Percentiles rank a stretch among this genome's conserved stretches.
Conservation (phyloP, 176 grass and related monocot genomes). For the Alopecurus myosuroides region DNA sequence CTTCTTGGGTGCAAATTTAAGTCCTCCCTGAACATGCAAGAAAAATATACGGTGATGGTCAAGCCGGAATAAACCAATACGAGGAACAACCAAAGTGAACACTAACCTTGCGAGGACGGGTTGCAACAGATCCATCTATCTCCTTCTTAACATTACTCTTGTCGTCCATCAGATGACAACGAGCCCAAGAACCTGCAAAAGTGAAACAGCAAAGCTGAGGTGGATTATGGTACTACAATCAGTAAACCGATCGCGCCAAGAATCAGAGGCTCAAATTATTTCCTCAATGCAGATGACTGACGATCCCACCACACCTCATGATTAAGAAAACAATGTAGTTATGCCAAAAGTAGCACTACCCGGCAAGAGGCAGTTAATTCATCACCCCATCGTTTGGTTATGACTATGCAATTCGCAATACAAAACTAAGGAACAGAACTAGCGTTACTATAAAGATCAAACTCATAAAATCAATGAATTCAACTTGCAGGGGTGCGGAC, state of each 20-base stretch:
- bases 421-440: neutral
- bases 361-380: neutral
- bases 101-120: constrained; percentile 36
- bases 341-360: neutral
- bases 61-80: neutral
- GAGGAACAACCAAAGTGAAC: neutral
- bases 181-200: constrained; percentile 5
- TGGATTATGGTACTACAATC: neutral
- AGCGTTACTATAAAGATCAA: neutral
- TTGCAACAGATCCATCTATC: constrained; percentile 6
- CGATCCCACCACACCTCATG: neutral
- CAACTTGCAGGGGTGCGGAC: neutral
- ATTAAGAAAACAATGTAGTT: neutral
- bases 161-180: constrained; percentile 27
- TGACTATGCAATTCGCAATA: neutral
- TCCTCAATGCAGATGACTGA: neutral
- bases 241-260: neutral
- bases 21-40: constrained; percentile 11
- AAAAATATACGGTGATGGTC: neutral
- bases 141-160: constrained; percentile 42
- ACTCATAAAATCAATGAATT: neutral
- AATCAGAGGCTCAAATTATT: neutral
- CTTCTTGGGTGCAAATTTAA: constrained; percentile 46
- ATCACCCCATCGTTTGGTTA: neutral
- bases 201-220: neutral